phyloP scores from a whole-genome alignment of 805 yeast genomes.

The Candida orba region DNA sequence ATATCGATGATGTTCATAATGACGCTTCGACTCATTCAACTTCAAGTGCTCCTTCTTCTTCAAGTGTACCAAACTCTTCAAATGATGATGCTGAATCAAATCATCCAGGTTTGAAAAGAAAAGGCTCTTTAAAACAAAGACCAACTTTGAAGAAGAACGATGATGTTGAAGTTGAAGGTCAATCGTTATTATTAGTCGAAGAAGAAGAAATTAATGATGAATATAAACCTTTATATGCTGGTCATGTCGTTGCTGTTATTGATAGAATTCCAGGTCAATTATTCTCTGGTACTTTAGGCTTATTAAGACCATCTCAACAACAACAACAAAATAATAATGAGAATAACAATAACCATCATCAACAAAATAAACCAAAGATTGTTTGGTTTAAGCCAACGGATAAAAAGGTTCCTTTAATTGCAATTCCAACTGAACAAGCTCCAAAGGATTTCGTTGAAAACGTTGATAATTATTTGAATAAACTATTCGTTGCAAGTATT shows the following conservation, averaged over 20 bases:
- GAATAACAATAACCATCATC: constrained; percentile 13
- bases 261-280: constrained; percentile 97
- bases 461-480: constrained; percentile 73
- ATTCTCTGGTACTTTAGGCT: constrained; percentile 89
- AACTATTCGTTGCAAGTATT: constrained; percentile 86
- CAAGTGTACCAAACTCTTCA: neutral
- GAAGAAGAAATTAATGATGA: constrained; percentile 95
- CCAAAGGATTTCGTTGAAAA: constrained; percentile 93
- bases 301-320: constrained; percentile 92
- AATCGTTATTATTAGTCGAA: constrained; percentile 81
- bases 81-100: constrained; percentile 13
- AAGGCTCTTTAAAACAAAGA: constrained; percentile 88
- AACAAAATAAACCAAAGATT: constrained; percentile 65
- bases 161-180: constrained; percentile 98
- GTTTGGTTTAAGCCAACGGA: constrained; percentile 99
- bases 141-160: constrained; percentile 97
- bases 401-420: constrained; percentile 94
- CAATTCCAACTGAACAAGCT: constrained; percentile 97
- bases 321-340: constrained; percentile 22
- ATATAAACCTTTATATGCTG: constrained; percentile 89
- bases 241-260: constrained; percentile 96
- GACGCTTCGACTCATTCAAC: constrained; percentile 59
- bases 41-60: constrained; percentile 3
- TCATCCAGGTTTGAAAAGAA: constrained; percentile 48
- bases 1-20: constrained; percentile 65